phyloP scores from a whole-genome alignment of 139 green algal species.

The Closterium sp. region DNA sequence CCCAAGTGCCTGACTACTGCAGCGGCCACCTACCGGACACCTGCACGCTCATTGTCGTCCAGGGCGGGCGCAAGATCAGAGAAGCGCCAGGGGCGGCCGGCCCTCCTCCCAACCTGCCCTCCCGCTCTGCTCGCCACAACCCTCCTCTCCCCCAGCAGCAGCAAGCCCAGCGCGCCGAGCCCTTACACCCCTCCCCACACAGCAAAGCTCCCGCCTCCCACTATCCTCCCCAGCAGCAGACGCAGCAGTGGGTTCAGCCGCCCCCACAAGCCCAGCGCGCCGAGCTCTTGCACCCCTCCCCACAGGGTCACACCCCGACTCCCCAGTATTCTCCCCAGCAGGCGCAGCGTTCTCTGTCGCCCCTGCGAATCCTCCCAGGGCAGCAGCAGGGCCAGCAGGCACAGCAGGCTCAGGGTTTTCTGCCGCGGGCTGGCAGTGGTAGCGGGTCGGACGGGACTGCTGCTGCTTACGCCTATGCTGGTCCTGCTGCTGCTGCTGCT shows the following conservation, averaged over 20 bases:
- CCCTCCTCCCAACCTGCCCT: background rate
- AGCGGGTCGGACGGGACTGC: background rate
- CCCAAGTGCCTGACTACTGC: slow-evolving; percentile 5
- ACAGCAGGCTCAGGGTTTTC: background rate
- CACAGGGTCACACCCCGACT: background rate
- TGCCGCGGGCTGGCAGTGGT: background rate
- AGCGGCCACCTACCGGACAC: background rate
- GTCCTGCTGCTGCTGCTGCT: too few species aligned
- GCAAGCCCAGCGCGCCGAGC: background rate
- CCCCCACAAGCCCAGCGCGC: background rate
- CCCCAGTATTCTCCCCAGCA: background rate
- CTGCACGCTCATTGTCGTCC: background rate
- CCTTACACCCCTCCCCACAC: background rate
- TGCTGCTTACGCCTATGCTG: too few species aligned
- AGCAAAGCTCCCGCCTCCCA: background rate
- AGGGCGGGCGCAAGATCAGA: background rate
- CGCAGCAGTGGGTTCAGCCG: too few species aligned
- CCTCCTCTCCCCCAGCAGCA: background rate
- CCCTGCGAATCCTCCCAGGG: background rate
- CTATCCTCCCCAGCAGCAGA: background rate
- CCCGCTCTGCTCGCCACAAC: background rate
- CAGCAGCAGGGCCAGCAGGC: background rate
- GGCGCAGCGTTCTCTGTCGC: background rate
- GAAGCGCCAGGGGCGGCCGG: background rate
- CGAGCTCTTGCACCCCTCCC: background rate